phyloP scores from a whole-genome alignment of 2,329 filamentous ascomycete genomes.

The Cytospora paraplurivora region DNA sequence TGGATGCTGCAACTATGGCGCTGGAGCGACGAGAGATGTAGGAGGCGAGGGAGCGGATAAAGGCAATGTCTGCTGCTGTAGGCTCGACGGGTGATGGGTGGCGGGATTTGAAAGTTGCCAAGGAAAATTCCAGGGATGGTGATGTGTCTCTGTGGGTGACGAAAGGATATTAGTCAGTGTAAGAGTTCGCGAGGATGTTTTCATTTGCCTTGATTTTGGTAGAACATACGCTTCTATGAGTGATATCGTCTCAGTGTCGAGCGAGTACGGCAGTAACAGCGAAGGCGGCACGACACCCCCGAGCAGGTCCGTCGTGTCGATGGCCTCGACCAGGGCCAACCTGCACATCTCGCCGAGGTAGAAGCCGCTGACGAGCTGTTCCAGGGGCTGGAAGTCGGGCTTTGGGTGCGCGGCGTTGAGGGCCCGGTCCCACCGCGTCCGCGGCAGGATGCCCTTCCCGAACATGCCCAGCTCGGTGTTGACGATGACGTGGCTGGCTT shows the following conservation, averaged over 20 bases:
- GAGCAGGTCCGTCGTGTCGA: constrained; percentile 55
- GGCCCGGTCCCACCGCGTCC: constrained; percentile 62
- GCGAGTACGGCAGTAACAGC: constrained; percentile 54
- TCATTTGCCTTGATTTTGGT: background rate
- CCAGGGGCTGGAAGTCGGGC: constrained; percentile 64
- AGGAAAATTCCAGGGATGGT: constrained; percentile 46
- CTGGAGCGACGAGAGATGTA: constrained; percentile 60
- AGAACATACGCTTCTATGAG: constrained; percentile 57
- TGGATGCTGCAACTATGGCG: constrained; percentile 59
- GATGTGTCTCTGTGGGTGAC: constrained; percentile 46
- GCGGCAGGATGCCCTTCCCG: constrained; percentile 58
- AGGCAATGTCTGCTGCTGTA: constrained; percentile 50
- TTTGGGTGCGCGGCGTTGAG: constrained; percentile 55
- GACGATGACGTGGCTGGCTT: constrained; percentile 63
- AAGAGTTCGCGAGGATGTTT: background rate
- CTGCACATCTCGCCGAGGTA: constrained; percentile 69
- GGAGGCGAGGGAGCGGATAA: constrained; percentile 55
- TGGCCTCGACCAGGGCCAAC: constrained; percentile 59
- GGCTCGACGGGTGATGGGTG: constrained; percentile 51
- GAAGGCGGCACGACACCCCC: constrained; percentile 59
- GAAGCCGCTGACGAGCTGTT: constrained; percentile 64
- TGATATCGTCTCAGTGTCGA: constrained; percentile 63
- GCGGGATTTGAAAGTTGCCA: constrained; percentile 50
- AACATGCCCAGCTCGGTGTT: constrained; percentile 72
- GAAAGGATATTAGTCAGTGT: constrained; percentile 1